These are phyloP conservation scores for Xylariaceae sp. DNA, from an alignment of 2,329 filamentous ascomycete genomes.

Conservation along the genomic window DNA sequence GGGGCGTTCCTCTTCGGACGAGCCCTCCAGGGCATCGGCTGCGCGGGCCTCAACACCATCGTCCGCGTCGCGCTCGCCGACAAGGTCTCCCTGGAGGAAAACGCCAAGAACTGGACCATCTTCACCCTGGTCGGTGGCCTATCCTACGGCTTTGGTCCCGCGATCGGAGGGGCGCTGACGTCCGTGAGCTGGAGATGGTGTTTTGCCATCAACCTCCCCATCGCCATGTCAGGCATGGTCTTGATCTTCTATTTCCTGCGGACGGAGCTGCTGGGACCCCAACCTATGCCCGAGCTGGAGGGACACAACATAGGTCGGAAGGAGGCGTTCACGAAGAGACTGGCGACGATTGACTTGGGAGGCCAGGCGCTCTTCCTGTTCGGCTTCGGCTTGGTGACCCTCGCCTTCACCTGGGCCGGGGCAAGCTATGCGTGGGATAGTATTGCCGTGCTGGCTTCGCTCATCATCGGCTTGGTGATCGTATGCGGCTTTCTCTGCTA, in stretches of 20 bases:
- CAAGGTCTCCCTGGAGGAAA: slow-evolving; percentile 57
- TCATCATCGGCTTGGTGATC: slow-evolving; percentile 41
- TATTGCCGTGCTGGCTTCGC: slow-evolving; percentile 42
- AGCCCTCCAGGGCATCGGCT: slow-evolving; percentile 58
- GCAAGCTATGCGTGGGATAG: slow-evolving; percentile 48
- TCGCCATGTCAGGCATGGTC: slow-evolving; percentile 40
- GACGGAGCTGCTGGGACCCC: slow-evolving; percentile 52
- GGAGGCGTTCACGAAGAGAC: slow-evolving; percentile 35
- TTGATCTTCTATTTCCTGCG: slow-evolving; percentile 53
- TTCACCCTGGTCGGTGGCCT: slow-evolving; percentile 58
- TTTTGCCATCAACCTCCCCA: slow-evolving; percentile 60
- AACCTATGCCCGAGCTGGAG: slow-evolving; percentile 41
- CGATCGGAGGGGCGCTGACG: slow-evolving; percentile 56
- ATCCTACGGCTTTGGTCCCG: slow-evolving; percentile 57
- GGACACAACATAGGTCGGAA: slow-evolving; percentile 20
- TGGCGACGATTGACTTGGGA: slow-evolving; percentile 52
- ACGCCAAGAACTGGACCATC: slow-evolving; percentile 57
- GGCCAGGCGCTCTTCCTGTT: slow-evolving; percentile 54
- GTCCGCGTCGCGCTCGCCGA: slow-evolving; percentile 62
- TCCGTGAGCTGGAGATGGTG: slow-evolving; percentile 60
- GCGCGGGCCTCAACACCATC: slow-evolving; percentile 57
- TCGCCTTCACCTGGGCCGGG: slow-evolving; percentile 54
- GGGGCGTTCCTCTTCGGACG: slow-evolving; percentile 58
- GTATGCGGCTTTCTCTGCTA: slow-evolving; percentile 42
- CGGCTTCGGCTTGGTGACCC: slow-evolving; percentile 48